Conservation (phyloP, 176 grass and related monocot species). For the Lolium perenne region DNA sequence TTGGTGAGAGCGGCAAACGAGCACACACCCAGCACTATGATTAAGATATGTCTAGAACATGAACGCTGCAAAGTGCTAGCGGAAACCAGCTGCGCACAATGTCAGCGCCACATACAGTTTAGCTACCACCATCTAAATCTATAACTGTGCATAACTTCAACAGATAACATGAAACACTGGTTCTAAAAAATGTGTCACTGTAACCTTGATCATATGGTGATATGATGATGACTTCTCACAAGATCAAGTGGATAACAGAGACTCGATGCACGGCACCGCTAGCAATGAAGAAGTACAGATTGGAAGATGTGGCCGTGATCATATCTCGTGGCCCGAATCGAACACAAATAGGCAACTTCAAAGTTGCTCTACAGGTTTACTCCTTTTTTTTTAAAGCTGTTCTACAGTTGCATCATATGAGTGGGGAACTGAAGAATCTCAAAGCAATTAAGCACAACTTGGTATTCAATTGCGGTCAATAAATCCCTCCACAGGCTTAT, state of each 20-base stretch:
- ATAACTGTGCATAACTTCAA: not conserved
- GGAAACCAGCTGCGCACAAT: not conserved
- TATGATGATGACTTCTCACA: not conserved
- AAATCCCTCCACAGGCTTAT: not conserved
- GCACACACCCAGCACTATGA: not conserved
- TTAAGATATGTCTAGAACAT: constrained; percentile 14
- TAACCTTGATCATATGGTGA: not conserved
- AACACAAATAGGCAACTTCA: not conserved
- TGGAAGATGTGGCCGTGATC: not conserved
- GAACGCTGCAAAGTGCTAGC: not conserved
- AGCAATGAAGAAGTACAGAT: not conserved
- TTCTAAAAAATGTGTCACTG: not conserved
- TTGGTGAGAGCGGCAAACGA: not conserved
- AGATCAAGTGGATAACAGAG: not conserved
- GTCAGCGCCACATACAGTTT: not conserved
- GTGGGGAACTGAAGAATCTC: constrained; percentile 23
- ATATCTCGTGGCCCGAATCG: not conserved
- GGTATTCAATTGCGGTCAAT: not conserved
- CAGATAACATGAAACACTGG: not conserved
- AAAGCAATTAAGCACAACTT: not conserved
- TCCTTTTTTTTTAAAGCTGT: not conserved
- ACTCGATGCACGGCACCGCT: not conserved
- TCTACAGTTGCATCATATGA: not conserved
- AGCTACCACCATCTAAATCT: not conserved
- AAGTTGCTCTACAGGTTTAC: too few species aligned